A percentile compares a stretch with the other conserved stretches of the same genome.
Evolutionary conservation across 2,329 filamentous ascomycete genomes (phyloP).

Genomic region (Ophiostoma pallidulum): DNA sequence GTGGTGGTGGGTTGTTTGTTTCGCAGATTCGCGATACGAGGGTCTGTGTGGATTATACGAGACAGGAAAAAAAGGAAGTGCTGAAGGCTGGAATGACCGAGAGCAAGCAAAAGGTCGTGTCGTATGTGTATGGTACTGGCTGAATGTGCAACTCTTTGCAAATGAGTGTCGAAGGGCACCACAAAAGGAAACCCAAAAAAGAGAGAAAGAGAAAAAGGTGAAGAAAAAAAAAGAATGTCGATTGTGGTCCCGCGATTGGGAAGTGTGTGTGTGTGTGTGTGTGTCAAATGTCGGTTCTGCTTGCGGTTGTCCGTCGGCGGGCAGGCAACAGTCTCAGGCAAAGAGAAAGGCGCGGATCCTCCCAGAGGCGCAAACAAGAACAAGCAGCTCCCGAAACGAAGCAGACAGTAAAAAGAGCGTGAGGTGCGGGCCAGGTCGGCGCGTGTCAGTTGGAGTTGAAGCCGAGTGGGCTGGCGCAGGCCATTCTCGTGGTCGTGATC

Average conservation of each 20-base stretch:
- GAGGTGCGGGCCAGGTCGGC: not conserved
- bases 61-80: not conserved
- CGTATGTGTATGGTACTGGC: not conserved
- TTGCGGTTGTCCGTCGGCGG: not conserved
- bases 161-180: not conserved
- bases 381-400: not conserved
- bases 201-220: not conserved
- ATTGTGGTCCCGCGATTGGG: slow-evolving; percentile 1
- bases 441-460: slow-evolving; percentile 2
- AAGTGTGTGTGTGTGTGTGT: not conserved
- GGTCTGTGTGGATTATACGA: too few species aligned
- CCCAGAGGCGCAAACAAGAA: slow-evolving; percentile 2
- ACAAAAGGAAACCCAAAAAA: too few species aligned
- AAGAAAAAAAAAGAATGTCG: not conserved
- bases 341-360: not conserved
- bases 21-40: not conserved
- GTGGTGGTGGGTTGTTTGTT: not conserved
- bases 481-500: slow-evolving; percentile 17
- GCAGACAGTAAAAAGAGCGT: slow-evolving; percentile 2
- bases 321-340: too few species aligned
- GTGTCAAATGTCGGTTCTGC: not conserved
- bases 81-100: not conserved
- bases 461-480: slow-evolving; percentile 16
- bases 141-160: not conserved
- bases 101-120: not conserved